These are phyloP conservation scores for Boletus insuetus DNA, from an alignment of 768 basidiomycete species.

Conservation along the genomic window DNA sequence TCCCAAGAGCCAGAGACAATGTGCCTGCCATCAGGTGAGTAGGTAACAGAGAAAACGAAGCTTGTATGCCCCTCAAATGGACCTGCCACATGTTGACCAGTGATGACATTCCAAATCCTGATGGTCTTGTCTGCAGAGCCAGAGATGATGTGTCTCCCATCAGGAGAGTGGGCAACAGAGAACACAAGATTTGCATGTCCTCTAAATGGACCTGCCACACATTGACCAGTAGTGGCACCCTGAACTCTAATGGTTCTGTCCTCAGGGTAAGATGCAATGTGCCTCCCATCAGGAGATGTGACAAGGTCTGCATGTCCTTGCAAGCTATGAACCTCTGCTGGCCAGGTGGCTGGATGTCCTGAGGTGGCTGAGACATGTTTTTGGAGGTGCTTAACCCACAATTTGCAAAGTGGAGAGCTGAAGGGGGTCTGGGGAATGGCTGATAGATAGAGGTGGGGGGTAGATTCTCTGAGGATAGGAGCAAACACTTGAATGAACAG, in stretches of 20 bases:
- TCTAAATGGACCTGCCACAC: too few species aligned
- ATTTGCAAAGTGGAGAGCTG: background rate
- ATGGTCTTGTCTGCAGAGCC: too few species aligned
- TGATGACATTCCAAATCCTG: too few species aligned
- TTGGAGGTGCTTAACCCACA: background rate
- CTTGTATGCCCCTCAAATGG: too few species aligned
- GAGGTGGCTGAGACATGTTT: background rate
- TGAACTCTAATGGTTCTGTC: background rate
- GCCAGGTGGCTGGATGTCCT: background rate
- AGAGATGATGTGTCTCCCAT: too few species aligned
- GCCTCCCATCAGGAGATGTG: background rate
- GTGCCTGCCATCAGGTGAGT: too few species aligned
- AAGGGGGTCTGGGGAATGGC: background rate
- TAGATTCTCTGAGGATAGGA: background rate
- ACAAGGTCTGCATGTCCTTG: background rate
- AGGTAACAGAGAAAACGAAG: too few species aligned
- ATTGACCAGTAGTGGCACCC: background rate
- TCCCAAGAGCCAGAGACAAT: background rate
- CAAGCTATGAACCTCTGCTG: background rate
- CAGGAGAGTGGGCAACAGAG: too few species aligned
- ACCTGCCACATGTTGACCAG: too few species aligned
- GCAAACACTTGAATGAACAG: background rate
- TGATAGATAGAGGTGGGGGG: background rate
- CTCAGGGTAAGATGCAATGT: background rate
- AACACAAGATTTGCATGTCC: rapidly evolving